Evolutionary conservation across 129 eudicot genomes (phyloP).

Genomic region (Tagetes erecta): DNA sequence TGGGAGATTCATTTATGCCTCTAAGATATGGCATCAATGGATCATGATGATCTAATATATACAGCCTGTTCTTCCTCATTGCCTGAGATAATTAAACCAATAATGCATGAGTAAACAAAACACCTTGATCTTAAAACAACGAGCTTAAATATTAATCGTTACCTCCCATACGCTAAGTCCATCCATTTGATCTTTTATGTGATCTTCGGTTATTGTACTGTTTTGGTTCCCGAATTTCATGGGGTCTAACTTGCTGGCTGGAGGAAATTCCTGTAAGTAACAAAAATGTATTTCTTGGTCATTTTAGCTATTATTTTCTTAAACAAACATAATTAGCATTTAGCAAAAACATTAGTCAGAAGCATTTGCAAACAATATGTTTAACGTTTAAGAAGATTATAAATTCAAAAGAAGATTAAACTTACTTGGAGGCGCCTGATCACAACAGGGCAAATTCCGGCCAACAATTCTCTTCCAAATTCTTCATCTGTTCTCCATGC

Average conservation of each 20-base stretch:
- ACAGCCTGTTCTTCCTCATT: constrained; percentile 42
- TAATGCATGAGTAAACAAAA: background rate
- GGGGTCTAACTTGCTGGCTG: constrained; percentile 55
- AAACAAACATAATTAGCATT: background rate
- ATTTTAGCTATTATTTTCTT: background rate
- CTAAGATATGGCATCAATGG: constrained; percentile 69
- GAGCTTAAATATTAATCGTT: background rate
- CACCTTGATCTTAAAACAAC: background rate
- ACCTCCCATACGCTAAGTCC: constrained; percentile 54
- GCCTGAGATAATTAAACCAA: constrained; percentile 37
- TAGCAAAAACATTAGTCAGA: background rate
- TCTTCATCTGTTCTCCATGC: constrained; percentile 81
- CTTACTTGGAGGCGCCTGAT: constrained; percentile 67
- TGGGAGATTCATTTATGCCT: constrained; percentile 58
- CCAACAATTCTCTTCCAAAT: constrained; percentile 74
- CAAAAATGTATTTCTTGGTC: background rate
- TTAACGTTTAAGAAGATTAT: background rate
- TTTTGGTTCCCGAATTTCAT: constrained; percentile 48
- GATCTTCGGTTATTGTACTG: constrained; percentile 49
- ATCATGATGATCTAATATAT: constrained; percentile 72
- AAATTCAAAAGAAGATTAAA: background rate
- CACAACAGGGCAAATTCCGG: constrained; percentile 69
- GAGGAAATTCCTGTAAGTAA: constrained; percentile 61
- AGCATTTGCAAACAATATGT: background rate
- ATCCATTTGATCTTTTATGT: constrained; percentile 44